These are phyloP conservation scores for Rhodotorula sp. DNA, from an alignment of 1,284 basidiomycete species.

Conservation along the genomic window DNA sequence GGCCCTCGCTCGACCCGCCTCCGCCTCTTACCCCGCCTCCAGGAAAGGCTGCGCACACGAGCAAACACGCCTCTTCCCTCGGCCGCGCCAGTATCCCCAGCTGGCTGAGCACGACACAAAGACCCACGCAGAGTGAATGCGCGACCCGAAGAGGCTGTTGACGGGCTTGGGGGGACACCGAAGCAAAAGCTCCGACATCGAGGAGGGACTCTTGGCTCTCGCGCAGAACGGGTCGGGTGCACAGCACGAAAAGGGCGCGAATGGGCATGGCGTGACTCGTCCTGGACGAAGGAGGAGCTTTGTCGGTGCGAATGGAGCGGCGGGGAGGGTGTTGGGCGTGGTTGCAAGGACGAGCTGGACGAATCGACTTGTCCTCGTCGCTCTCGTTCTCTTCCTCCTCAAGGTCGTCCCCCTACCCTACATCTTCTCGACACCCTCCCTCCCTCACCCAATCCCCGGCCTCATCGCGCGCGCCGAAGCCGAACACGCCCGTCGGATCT, in stretches of 20 bases:
- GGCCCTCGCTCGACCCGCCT: too few species aligned
- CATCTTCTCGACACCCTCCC: background rate
- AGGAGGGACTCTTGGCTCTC: background rate
- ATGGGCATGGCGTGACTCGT: background rate
- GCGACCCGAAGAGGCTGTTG: background rate
- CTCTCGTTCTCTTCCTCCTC: slow-evolving; percentile 1
- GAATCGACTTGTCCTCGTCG: slow-evolving; percentile 2
- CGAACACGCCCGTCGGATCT: background rate
- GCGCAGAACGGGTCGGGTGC: background rate
- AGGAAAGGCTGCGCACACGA: too few species aligned
- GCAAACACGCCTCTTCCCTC: too few species aligned
- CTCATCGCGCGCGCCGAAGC: slow-evolving; percentile 11
- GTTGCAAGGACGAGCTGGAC: background rate
- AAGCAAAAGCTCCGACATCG: background rate
- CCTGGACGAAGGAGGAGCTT: slow-evolving; percentile 34
- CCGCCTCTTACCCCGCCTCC: too few species aligned
- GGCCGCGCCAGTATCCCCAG: too few species aligned
- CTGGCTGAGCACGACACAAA: too few species aligned
- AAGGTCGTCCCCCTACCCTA: slow-evolving; percentile 2
- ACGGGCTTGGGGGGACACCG: background rate
- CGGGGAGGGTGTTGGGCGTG: background rate
- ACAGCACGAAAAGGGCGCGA: background rate
- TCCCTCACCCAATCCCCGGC: slow-evolving; percentile 19
- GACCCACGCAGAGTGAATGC: too few species aligned
- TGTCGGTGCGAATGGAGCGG: too few species aligned